Evolutionary conservation across 257 asterid genomes (phyloP), one percentile per base, ranked within the genome.

Genomic region (Scutellaria barbata): DNA sequence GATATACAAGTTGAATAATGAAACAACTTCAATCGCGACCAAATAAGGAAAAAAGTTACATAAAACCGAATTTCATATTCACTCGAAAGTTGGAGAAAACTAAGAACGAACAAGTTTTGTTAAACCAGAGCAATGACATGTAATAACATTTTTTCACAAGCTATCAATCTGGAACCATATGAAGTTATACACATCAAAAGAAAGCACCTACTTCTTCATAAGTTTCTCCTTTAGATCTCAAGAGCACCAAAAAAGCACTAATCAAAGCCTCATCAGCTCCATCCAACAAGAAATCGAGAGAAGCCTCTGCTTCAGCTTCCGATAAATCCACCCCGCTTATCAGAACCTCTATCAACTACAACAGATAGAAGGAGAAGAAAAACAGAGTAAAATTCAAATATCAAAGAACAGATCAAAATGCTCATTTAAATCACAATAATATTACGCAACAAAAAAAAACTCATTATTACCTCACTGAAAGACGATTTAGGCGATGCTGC

Each of bases 201-300:
- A 65, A 53, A 70, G 7, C 61, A 72, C 93, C 79, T 75, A 89
- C 96, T 83, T 89, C 96, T 80, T 89, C 96, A 81, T 76, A 88
- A 48, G 96, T 94, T 85, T 94, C 99, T 46, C 99, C 99, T 77
- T 94, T 94, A 35, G 99, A 92, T 82, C 99, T 88, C 89, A 94
- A 67, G 7, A 94, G 89, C 84, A 94, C 98, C 84, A 94, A 89
- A 82, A 94, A 94, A 0, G 97, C 99, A 71, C 99, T 89, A 67
- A 91, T 89, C 87, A 89, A 72, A 42, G 95, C 95, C 81, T 94
- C 99, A 65, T 91, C 95, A 54, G 95, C 97, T 62, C 89, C 92
- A 74, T 82, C 88, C 88, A 94, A 78, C 82, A 94, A 83, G 80
- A 86, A 89, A 75, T 91, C 93, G 30, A 94, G 96, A 66, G 93